These are phyloP conservation scores for Mrakiaceae sp. DNA, from an alignment of 1,284 basidiomycete species.

Conservation along the genomic window DNA sequence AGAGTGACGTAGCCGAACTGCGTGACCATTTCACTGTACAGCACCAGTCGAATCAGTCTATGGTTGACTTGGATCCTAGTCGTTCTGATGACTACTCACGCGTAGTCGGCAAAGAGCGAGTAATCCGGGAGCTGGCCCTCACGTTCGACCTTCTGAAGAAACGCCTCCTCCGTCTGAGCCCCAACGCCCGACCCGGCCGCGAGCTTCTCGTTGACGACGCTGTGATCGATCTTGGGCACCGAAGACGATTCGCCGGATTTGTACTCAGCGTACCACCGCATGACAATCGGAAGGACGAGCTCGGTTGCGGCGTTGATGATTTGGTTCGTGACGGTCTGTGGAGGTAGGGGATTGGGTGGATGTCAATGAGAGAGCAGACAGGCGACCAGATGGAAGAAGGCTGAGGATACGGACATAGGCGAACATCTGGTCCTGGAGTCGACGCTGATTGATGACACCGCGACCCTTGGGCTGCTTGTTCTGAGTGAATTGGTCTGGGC, in stretches of 20 bases:
- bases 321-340: conserved; percentile 73
- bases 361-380: not conserved
- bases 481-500: not conserved
- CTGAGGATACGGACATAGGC: conserved; percentile 38
- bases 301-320: conserved; percentile 71
- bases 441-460: conserved; percentile 40
- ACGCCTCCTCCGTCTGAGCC: conserved; percentile 20
- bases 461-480: conserved; percentile 19
- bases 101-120: conserved; percentile 42
- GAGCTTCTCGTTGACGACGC: conserved; percentile 16
- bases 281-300: conserved; percentile 67
- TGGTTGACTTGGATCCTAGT: too few species aligned
- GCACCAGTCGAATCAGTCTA: not conserved
- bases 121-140: conserved; percentile 77
- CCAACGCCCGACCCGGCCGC: conserved; percentile 20
- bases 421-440: conserved; percentile 86
- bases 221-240: conserved; percentile 6
- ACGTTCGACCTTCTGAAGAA: conserved; percentile 57
- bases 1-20: conserved; percentile 80
- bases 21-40: conserved; percentile 87
- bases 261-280: conserved; percentile 50
- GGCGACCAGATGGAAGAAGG: not conserved
- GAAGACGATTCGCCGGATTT: conserved; percentile 3
- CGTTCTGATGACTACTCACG: too few species aligned
- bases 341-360: conserved; percentile 35